These are phyloP conservation scores for Eimeria necatrix DNA, from an alignment of 169 alveolate species.

Conservation along the genomic window DNA sequence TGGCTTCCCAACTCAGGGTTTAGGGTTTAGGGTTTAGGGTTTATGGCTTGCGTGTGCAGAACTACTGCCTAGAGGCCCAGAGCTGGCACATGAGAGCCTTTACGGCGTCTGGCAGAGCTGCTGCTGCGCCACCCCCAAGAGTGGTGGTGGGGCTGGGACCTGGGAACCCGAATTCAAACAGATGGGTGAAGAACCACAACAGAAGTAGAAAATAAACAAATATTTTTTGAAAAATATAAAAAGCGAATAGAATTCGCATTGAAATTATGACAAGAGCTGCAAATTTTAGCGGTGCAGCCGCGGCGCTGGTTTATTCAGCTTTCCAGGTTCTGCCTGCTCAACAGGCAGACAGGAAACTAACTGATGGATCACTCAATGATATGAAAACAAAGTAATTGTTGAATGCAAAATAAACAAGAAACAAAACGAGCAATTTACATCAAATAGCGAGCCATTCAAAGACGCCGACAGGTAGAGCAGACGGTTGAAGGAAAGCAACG, in stretches of 20 bases:
- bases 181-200: slow-evolving; percentile 83
- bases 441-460: too few relatives aligned
- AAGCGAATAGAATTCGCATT: background rate
- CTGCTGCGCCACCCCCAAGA: slow-evolving; percentile 79
- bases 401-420: too few relatives aligned
- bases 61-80: slow-evolving; percentile 40
- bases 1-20: too few relatives aligned
- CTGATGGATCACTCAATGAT: too few relatives aligned
- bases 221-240: background rate
- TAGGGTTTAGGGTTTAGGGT: background rate
- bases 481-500: too few relatives aligned
- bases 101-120: slow-evolving; percentile 79
- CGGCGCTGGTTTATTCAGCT: too few relatives aligned
- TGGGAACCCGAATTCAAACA: slow-evolving; percentile 88
- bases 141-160: slow-evolving; percentile 85
- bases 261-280: background rate
- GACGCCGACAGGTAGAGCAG: too few relatives aligned
- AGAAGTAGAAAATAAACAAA: slow-evolving; percentile 14
- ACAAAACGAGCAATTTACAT: too few relatives aligned
- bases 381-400: too few relatives aligned
- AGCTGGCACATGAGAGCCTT: slow-evolving; percentile 73
- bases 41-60: slow-evolving; percentile 31
- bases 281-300: too few relatives aligned
- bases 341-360: too few relatives aligned
- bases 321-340: too few relatives aligned